Conservation (phyloP, 1,139 yeast genomes). For the Suhomyces bribrorum region DNA sequence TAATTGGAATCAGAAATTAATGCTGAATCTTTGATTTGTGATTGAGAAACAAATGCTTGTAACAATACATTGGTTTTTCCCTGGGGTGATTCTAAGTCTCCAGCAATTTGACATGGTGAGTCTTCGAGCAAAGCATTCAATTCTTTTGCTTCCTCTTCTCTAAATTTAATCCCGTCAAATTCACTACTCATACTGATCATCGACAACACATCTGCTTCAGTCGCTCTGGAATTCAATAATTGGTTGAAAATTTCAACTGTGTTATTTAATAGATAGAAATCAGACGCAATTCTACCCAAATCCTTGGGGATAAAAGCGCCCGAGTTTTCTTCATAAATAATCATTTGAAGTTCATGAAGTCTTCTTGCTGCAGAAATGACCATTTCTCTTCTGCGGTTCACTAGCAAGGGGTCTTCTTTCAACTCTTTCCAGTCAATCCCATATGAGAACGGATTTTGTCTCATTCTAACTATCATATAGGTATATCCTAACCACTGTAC, state of each 20-base stretch:
- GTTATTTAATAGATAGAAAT: constrained; percentile 81
- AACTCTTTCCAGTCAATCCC: constrained; percentile 91
- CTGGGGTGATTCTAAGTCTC: constrained; percentile 71
- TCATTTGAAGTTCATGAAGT: constrained; percentile 86
- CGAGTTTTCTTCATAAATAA: constrained; percentile 83
- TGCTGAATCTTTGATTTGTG: constrained; percentile 73
- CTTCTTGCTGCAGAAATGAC: constrained; percentile 78
- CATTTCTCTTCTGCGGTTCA: constrained; percentile 72
- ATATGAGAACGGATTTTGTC: constrained; percentile 88
- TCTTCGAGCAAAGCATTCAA: constrained; percentile 63
- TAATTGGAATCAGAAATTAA: constrained; percentile 84
- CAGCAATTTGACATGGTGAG: constrained; percentile 81
- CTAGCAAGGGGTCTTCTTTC: constrained; percentile 77
- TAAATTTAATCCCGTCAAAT: constrained; percentile 83
- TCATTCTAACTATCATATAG: constrained; percentile 91
- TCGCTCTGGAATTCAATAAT: constrained; percentile 78
- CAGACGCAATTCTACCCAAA: constrained; percentile 91
- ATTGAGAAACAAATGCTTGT: constrained; percentile 84
- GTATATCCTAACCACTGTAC: constrained; percentile 97
- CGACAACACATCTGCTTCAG: constrained; percentile 89
- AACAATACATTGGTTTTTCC: constrained; percentile 87
- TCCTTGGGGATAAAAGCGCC: constrained; percentile 83
- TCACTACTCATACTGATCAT: constrained; percentile 93
- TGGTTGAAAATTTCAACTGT: constrained; percentile 89
- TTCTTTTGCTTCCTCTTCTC: constrained; percentile 86